A percentile compares a stretch with the other conserved stretches of the same genome.
Evolutionary conservation across 495 filamentous ascomycete genomes (phyloP).

Genomic region (Penicillium paradoxum): DNA sequence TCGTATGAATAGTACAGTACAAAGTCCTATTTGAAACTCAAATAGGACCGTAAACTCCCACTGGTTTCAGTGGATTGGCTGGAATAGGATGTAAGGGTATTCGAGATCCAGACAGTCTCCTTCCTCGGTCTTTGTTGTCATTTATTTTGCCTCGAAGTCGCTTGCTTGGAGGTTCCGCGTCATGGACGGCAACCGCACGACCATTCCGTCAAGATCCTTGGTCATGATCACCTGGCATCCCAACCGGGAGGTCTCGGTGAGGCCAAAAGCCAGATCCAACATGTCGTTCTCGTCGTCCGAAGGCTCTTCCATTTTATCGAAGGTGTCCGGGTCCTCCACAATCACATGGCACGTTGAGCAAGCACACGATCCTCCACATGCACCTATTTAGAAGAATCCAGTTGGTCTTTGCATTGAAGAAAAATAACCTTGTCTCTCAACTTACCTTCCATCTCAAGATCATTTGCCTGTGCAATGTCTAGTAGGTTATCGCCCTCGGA

Average conservation of each 20-base stretch:
- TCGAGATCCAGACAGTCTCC: neutral
- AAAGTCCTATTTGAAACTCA: conserved; percentile 17
- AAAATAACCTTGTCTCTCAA: conserved; percentile 4
- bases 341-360: conserved; percentile 98
- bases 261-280: conserved; percentile 91
- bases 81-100: neutral
- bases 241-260: conserved; percentile 93
- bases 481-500: conserved; percentile 84
- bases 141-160: conserved; percentile 62
- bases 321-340: conserved; percentile 74
- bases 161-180: conserved; percentile 94
- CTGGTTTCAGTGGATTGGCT: neutral
- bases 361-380: conserved; percentile 92
- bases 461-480: conserved; percentile 90
- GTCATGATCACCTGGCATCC: conserved; percentile 93
- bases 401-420: too few relatives aligned
- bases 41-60: conserved; percentile 8
- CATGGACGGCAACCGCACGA: conserved; percentile 82
- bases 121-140: neutral
- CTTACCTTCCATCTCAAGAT: conserved; percentile 93
- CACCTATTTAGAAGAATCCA: conserved; percentile 54
- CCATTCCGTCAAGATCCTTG: conserved; percentile 80
- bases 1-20: conserved; percentile 24
- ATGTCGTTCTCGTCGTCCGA: conserved; percentile 99
- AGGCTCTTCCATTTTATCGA: conserved; percentile 87